phyloP scores from a whole-genome alignment of 1,139 yeast genomes.

The Diutina ranongensis region DNA sequence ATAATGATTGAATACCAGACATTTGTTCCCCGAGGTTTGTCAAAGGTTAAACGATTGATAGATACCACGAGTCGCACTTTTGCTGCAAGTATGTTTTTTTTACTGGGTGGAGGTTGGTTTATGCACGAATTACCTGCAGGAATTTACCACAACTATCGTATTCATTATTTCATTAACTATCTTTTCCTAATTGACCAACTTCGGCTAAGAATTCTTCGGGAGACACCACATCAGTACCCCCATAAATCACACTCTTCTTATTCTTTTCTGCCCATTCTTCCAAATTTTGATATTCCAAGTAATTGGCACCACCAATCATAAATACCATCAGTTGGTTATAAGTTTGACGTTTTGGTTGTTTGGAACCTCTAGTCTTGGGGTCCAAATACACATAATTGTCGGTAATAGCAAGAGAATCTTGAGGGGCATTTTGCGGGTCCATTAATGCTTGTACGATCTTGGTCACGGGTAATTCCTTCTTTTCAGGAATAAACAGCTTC shows the following conservation, averaged over 20 bases:
- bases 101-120: not conserved
- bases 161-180: not conserved
- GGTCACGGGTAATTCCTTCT: conserved; percentile 79
- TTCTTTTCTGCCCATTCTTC: conserved; percentile 63
- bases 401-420: conserved; percentile 52
- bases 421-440: conserved; percentile 64
- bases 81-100: not conserved
- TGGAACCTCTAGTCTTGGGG: conserved; percentile 75
- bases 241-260: conserved; percentile 57
- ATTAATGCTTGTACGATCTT: conserved; percentile 82
- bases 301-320: conserved; percentile 95
- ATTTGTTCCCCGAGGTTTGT: not conserved
- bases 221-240: conserved; percentile 72
- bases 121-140: too few species aligned
- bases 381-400: conserved; percentile 88
- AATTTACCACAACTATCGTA: too few species aligned
- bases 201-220: conserved; percentile 71
- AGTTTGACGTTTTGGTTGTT: conserved; percentile 77
- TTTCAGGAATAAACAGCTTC: conserved; percentile 78
- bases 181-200: conserved; percentile 44
- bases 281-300: conserved; percentile 83
- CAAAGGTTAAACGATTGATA: not conserved
- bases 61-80: not conserved
- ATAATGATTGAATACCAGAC: conserved; percentile 5
- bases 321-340: conserved; percentile 79